These are phyloP conservation scores for Rhizoctonia solani DNA, from an alignment of 1,284 basidiomycete genomes.

Conservation along the genomic window DNA sequence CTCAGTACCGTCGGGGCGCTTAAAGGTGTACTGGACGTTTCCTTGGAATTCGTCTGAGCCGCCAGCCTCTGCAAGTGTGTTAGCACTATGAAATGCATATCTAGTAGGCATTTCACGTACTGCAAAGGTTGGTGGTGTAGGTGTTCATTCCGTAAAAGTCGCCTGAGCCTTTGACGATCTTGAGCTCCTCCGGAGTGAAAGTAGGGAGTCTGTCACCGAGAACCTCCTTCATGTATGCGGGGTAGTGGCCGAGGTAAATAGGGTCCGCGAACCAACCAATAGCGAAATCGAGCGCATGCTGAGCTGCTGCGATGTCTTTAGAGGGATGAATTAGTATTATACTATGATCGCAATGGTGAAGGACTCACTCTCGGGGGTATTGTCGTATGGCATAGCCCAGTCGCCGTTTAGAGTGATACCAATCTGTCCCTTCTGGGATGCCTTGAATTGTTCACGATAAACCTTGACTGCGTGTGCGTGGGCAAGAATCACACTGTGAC, in stretches of 20 bases:
- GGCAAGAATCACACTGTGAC: conserved; percentile 67
- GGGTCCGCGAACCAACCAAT: conserved; percentile 67
- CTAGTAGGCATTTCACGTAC: conserved; percentile 50
- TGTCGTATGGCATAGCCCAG: conserved; percentile 71
- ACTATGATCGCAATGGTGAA: background rate
- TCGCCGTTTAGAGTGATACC: conserved; percentile 77
- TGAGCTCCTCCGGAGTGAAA: conserved; percentile 64
- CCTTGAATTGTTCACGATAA: conserved; percentile 65
- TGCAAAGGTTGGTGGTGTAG: conserved; percentile 71
- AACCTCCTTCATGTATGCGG: conserved; percentile 61
- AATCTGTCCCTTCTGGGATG: conserved; percentile 61
- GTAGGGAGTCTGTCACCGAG: conserved; percentile 67
- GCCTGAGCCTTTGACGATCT: conserved; percentile 66
- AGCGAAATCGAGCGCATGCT: conserved; percentile 65
- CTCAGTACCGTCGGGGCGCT: conserved; percentile 63
- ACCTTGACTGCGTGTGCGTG: conserved; percentile 68
- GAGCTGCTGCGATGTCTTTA: conserved; percentile 64
- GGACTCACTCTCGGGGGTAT: conserved; percentile 62
- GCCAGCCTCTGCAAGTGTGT: conserved; percentile 53
- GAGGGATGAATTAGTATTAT: background rate
- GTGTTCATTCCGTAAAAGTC: conserved; percentile 76
- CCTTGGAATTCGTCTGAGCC: conserved; percentile 70
- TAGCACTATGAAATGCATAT: background rate
- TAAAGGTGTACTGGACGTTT: conserved; percentile 63
- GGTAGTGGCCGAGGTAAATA: conserved; percentile 74